Evolutionary conservation across 176 grass and related monocot species (phyloP).

Genomic region (Microstegium vimineum): DNA sequence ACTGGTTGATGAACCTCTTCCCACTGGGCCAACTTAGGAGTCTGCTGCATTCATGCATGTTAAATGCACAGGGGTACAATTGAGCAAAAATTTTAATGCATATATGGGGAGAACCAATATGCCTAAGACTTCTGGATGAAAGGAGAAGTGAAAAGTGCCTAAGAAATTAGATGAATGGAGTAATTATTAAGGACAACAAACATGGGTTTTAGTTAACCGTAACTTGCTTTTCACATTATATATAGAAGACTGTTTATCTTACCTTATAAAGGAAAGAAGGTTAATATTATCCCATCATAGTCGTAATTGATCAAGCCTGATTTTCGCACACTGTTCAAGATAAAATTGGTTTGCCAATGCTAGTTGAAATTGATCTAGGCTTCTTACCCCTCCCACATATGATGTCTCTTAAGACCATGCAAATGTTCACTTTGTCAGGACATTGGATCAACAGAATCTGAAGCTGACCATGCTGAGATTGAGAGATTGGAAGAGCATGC

Average conservation of each 20-base stretch:
- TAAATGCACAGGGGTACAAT: background rate
- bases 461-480: constrained; percentile 56
- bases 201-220: background rate
- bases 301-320: background rate
- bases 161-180: background rate
- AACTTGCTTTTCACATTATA: background rate
- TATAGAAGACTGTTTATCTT: background rate
- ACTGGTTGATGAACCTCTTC: background rate
- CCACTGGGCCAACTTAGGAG: background rate
- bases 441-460: constrained; percentile 30
- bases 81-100: background rate
- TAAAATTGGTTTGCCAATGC: background rate
- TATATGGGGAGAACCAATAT: background rate
- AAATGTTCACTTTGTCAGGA: constrained; percentile 40
- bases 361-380: background rate
- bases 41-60: background rate
- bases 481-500: constrained; percentile 81
- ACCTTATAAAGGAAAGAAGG: background rate
- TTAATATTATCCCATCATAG: background rate
- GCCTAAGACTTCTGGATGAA: background rate
- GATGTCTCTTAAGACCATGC: background rate
- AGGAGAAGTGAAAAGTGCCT: background rate
- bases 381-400: background rate
- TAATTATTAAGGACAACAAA: background rate
- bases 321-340: background rate